phyloP scores from a whole-genome alignment of 179 eudicot species.

The Gypsophila paniculata region DNA sequence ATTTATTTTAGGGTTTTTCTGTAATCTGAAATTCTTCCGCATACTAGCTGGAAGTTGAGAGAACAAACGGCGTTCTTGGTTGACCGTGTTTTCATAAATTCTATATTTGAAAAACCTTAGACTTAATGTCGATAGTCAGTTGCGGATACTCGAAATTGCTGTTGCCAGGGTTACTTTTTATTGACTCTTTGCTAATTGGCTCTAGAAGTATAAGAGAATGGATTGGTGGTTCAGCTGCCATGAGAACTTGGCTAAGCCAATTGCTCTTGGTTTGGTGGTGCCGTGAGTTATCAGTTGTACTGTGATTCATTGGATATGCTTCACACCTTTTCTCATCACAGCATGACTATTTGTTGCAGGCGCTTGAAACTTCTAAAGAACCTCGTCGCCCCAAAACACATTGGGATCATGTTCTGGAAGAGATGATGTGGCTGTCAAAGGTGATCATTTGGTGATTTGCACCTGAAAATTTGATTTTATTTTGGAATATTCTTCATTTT shows the following conservation, averaged over 20 bases:
- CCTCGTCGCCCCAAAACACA: constrained; percentile 93
- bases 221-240: constrained; percentile 1
- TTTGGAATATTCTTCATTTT: not conserved
- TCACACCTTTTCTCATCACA: not conserved
- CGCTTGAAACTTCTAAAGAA: constrained; percentile 92
- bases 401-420: constrained; percentile 99
- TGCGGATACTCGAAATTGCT: not conserved
- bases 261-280: constrained; percentile 4
- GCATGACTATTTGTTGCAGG: constrained; percentile 40
- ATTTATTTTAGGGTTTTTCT: not conserved
- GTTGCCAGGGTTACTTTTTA: not conserved
- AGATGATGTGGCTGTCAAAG: constrained; percentile 99
- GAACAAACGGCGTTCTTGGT: not conserved
- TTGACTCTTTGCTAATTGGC: not conserved
- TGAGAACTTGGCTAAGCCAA: not conserved
- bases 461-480: not conserved
- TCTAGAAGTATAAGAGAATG: not conserved
- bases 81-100: not conserved
- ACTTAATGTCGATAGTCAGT: not conserved
- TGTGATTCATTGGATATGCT: not conserved
- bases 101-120: not conserved
- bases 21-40: not conserved
- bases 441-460: constrained; percentile 31
- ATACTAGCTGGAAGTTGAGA: not conserved
- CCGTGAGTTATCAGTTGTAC: not conserved